Conservation (phyloP, 2,329 filamentous ascomycete species). For the Fusarium tjaetaba region DNA sequence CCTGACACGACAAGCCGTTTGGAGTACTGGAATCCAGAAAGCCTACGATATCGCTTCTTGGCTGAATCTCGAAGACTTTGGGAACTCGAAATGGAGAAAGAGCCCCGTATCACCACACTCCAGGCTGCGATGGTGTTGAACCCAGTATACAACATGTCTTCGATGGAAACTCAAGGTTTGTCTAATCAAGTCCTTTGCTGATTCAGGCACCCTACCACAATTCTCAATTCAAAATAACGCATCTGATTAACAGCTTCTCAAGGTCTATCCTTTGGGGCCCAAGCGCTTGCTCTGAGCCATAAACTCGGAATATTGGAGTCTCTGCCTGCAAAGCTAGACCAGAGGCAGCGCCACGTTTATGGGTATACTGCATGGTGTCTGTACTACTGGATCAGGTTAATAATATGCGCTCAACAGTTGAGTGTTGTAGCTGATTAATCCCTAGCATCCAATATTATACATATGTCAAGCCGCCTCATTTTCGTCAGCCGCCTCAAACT, state of each 20-base stretch:
- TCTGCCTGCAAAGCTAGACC: neutral
- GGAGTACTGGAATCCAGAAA: neutral
- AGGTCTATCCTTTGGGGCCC: neutral
- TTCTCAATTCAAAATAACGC: rapidly evolving
- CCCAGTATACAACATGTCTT: neutral
- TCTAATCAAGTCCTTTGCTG: too few species aligned
- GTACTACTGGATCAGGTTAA: neutral
- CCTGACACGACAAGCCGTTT: neutral
- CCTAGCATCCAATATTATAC: neutral
- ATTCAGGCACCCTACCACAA: neutral
- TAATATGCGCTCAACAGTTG: neutral
- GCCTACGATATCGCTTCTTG: neutral
- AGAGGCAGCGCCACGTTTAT: neutral
- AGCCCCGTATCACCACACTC: neutral
- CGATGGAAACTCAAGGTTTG: neutral
- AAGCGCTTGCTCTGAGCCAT: neutral
- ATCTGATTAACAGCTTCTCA: neutral
- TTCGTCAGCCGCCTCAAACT: neutral
- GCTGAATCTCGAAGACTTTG: neutral
- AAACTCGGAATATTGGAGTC: neutral
- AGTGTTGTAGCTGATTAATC: neutral
- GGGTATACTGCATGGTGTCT: neutral
- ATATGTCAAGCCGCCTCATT: neutral
- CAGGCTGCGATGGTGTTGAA: neutral
- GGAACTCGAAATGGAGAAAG: neutral